A percentile compares a stretch with the other conserved stretches of the same genome.
Evolutionary conservation across 2,329 filamentous ascomycete genomes (phyloP).

Genomic region (Hymenoscyphus salicellus): DNA sequence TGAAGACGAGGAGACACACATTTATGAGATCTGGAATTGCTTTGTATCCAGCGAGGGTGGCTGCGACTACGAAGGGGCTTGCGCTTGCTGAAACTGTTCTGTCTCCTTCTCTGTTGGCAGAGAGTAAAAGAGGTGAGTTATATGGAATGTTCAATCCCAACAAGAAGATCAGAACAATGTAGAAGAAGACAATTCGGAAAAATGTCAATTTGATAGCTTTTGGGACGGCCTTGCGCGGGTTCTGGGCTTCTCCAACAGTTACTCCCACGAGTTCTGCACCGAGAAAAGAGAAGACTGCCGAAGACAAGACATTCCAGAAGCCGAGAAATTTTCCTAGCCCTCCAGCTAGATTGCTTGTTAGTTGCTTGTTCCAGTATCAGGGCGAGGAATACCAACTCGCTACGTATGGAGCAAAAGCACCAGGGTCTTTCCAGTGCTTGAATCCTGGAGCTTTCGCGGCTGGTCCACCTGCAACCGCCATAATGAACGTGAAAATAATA

Average conservation of each 20-base stretch:
- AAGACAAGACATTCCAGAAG: slow-evolving; percentile 52
- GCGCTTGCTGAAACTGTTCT: slow-evolving; percentile 44
- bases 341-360: slow-evolving; percentile 44
- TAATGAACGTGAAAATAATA: slow-evolving; percentile 62
- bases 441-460: slow-evolving; percentile 52
- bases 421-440: slow-evolving; percentile 48
- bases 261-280: slow-evolving; percentile 62
- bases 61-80: slow-evolving; percentile 54
- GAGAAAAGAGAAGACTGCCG: slow-evolving; percentile 58
- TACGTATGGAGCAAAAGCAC: slow-evolving; percentile 39
- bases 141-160: slow-evolving; percentile 63
- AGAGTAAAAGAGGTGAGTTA: slow-evolving; percentile 55
- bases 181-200: slow-evolving; percentile 61
- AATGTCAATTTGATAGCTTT: slow-evolving; percentile 60
- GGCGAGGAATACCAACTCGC: slow-evolving; percentile 19
- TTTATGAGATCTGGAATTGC: slow-evolving; percentile 67
- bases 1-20: slow-evolving; percentile 65
- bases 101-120: slow-evolving; percentile 42
- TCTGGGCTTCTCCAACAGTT: slow-evolving; percentile 62
- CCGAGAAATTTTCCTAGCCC: slow-evolving; percentile 53
- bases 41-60: slow-evolving; percentile 61
- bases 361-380: slow-evolving; percentile 9
- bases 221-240: slow-evolving; percentile 63
- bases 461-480: slow-evolving; percentile 63
- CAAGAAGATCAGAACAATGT: slow-evolving; percentile 57